phyloP scores from a whole-genome alignment of 257 asterid species.

The Ligustrum vulgare region DNA sequence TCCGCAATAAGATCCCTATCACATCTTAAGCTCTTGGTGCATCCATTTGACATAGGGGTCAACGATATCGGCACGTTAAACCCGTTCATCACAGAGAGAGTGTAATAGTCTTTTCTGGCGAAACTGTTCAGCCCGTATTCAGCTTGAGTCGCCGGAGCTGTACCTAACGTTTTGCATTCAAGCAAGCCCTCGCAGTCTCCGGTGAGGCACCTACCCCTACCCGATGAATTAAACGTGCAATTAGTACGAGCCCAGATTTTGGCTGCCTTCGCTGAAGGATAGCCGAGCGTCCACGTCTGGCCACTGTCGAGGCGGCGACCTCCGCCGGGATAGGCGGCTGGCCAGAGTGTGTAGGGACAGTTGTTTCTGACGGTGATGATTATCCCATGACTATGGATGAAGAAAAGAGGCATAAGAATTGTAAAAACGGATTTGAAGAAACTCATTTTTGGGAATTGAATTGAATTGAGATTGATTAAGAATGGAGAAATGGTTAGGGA shows the following conservation, averaged over 20 bases:
- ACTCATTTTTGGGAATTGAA: conserved; percentile 21
- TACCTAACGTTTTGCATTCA: conserved; percentile 39
- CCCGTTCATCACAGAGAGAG: conserved; percentile 49
- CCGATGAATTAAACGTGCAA: conserved; percentile 52
- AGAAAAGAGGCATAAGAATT: conserved; percentile 25
- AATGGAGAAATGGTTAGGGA: neutral
- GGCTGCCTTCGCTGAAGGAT: conserved; percentile 29
- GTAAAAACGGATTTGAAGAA: conserved; percentile 13
- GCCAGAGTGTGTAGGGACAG: conserved; percentile 64
- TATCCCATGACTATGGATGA: conserved; percentile 37
- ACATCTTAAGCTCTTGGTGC: conserved; percentile 49
- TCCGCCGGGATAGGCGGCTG: conserved; percentile 61
- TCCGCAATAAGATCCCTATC: conserved; percentile 45
- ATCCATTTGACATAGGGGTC: conserved; percentile 43
- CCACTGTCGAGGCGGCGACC: conserved; percentile 54
- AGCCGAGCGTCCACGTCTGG: conserved; percentile 41
- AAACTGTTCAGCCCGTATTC: conserved; percentile 56
- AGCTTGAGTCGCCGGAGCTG: conserved; percentile 51
- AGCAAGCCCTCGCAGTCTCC: conserved; percentile 63
- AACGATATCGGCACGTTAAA: conserved; percentile 59
- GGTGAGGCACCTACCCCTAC: conserved; percentile 55
- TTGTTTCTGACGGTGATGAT: conserved; percentile 46
- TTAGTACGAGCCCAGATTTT: conserved; percentile 66
- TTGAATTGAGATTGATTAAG: neutral
- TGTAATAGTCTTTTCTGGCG: conserved; percentile 48